Evolutionary conservation across 2,329 filamentous ascomycete genomes (phyloP).

Genomic region (Esteya vermicola): DNA sequence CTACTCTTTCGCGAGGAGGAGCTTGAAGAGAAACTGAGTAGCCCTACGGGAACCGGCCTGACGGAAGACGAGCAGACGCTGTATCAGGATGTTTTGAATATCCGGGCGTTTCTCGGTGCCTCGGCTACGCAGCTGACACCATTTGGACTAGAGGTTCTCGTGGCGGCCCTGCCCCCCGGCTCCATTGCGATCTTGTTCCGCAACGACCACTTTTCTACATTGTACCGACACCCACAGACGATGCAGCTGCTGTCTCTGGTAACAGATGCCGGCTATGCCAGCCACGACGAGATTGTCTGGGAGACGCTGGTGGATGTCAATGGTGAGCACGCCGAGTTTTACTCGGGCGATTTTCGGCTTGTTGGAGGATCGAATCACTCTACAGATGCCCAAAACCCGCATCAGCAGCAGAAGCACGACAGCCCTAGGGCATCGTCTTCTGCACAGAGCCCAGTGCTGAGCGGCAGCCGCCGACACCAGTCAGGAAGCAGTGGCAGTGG

Average conservation of each 20-base stretch:
- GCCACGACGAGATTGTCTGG: constrained; percentile 88
- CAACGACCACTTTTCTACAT: constrained; percentile 91
- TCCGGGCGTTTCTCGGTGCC: constrained; percentile 66
- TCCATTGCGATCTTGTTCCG: constrained; percentile 84
- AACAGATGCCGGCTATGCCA: constrained; percentile 81
- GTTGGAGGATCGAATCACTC: constrained; percentile 66
- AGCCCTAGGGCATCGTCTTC: neutral
- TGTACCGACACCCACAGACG: constrained; percentile 76
- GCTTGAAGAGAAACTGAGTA: constrained; percentile 62
- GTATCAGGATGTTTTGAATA: constrained; percentile 70
- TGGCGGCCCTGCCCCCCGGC: constrained; percentile 56
- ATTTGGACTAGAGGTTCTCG: constrained; percentile 64
- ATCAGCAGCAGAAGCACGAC: neutral
- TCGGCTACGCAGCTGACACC: constrained; percentile 81
- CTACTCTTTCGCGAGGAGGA: constrained; percentile 82
- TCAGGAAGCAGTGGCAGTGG: constrained; percentile 13
- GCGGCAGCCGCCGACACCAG: too few species aligned
- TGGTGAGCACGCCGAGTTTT: constrained; percentile 69
- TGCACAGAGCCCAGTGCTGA: constrained; percentile 18
- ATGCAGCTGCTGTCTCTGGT: constrained; percentile 69
- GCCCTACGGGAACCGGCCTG: constrained; percentile 33
- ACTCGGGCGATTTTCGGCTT: constrained; percentile 77
- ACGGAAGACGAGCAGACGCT: constrained; percentile 60
- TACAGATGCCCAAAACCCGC: constrained; percentile 7
- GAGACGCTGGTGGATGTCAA: constrained; percentile 83